Evolutionary conservation across 78 protist genomes (phyloP).

Genomic region (Tieghemostelium lacteum): DNA sequence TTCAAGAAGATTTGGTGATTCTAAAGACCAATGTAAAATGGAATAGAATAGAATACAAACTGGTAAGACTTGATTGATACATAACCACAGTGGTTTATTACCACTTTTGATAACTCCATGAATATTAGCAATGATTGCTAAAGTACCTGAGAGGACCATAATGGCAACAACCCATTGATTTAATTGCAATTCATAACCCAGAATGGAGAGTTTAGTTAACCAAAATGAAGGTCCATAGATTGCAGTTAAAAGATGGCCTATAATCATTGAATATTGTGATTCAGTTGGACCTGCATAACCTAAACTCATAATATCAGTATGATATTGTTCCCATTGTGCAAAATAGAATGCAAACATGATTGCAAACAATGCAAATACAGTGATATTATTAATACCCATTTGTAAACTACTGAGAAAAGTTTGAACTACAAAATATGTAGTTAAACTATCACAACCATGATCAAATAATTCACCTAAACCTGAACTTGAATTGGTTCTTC

Average conservation of each 20-base stretch:
- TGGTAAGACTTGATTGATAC: constrained; percentile 32
- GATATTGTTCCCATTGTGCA: constrained; percentile 83
- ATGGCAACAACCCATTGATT: constrained; percentile 1
- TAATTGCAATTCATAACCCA: not conserved
- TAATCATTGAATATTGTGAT: constrained; percentile 54
- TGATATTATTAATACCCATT: constrained; percentile 15
- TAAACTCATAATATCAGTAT: constrained; percentile 57
- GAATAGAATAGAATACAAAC: not conserved
- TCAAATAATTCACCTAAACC: constrained; percentile 84
- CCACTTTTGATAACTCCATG: constrained; percentile 15
- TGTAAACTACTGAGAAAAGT: constrained; percentile 34
- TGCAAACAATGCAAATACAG: constrained; percentile 10
- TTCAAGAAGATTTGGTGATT: constrained; percentile 2
- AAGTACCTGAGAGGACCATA: constrained; percentile 12
- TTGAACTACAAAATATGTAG: constrained; percentile 49
- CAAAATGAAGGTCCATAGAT: constrained; percentile 64
- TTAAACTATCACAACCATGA: constrained; percentile 83
- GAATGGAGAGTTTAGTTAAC: not conserved
- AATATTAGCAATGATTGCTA: constrained; percentile 35
- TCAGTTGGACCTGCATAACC: constrained; percentile 64
- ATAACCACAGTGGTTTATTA: not conserved
- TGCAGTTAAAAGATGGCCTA: constrained; percentile 40
- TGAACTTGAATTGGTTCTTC: constrained; percentile 63
- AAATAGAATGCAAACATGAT: constrained; percentile 66
- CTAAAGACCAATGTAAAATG: constrained; percentile 32